These are phyloP conservation scores for Excoecaria cochinchinensis DNA, from an alignment of 345 rosid species.

Conservation along the genomic window DNA sequence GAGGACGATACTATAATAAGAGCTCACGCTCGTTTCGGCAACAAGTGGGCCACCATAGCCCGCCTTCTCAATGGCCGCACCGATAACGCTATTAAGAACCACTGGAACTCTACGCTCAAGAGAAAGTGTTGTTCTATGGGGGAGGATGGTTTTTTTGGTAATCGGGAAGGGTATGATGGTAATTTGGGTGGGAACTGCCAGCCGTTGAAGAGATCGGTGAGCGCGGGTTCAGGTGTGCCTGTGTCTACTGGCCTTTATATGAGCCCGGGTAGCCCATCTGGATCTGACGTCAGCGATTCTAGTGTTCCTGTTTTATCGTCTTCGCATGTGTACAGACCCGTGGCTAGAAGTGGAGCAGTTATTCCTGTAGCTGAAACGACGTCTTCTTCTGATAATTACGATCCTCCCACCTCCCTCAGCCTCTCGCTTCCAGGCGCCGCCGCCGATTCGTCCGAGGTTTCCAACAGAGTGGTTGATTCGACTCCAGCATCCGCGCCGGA, in stretches of 20 bases:
- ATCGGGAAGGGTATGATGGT: constrained; percentile 51
- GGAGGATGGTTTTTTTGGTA: constrained; percentile 30
- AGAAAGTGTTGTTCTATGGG: constrained; percentile 22
- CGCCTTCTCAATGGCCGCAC: constrained; percentile 35
- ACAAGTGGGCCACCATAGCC: constrained; percentile 33
- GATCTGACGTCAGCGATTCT: constrained; percentile 76
- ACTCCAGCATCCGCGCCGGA: constrained; percentile 10
- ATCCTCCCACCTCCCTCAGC: constrained; percentile 67
- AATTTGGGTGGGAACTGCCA: constrained; percentile 37
- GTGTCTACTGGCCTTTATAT: constrained; percentile 54
- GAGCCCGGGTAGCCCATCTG: constrained; percentile 76
- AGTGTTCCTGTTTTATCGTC: constrained; percentile 46
- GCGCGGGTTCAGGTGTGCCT: constrained; percentile 53
- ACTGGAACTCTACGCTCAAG: constrained; percentile 39
- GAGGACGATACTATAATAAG: constrained; percentile 27
- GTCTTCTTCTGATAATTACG: constrained; percentile 39
- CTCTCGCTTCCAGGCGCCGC: constrained; percentile 71
- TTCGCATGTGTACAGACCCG: constrained; percentile 45
- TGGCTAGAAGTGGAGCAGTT: constrained; percentile 51
- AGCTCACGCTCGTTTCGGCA: constrained; percentile 28
- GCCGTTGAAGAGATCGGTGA: constrained; percentile 74
- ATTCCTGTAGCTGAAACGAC: constrained; percentile 33
- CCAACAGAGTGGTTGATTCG: constrained; percentile 39
- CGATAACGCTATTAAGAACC: constrained; percentile 39
- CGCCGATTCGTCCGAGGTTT: constrained; percentile 43